A percentile compares a stretch with the other conserved stretches of the same genome.
phyloP scores from a whole-genome alignment of 1,139 yeast species.

The Sugiyamaella neomexicana region DNA sequence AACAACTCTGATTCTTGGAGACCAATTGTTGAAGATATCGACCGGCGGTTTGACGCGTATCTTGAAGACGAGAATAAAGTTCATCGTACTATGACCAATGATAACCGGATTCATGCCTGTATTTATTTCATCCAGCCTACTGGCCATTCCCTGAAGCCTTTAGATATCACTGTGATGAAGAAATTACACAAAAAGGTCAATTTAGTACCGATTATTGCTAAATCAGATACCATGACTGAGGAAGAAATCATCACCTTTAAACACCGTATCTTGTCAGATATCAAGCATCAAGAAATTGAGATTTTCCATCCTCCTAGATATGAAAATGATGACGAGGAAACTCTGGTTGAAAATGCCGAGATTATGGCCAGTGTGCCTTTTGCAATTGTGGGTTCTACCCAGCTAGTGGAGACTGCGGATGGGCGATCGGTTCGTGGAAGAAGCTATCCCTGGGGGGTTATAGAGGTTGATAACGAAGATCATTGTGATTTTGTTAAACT shows the following conservation, averaged over 20 bases:
- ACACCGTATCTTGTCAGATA: slow-evolving; percentile 67
- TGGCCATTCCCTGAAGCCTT: slow-evolving; percentile 86
- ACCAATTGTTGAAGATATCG: slow-evolving; percentile 89
- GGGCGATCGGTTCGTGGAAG: slow-evolving; percentile 91
- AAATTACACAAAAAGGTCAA: slow-evolving; percentile 89
- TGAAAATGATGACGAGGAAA: slow-evolving; percentile 84
- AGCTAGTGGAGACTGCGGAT: slow-evolving; percentile 66
- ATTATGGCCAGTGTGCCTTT: slow-evolving; percentile 78
- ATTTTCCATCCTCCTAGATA: slow-evolving; percentile 77
- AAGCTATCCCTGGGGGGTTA: slow-evolving; percentile 95
- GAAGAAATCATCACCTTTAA: slow-evolving; percentile 81
- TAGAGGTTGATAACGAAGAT: slow-evolving; percentile 92
- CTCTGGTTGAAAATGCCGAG: slow-evolving; percentile 59
- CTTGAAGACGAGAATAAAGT: slow-evolving; percentile 89
- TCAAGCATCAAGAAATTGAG: slow-evolving; percentile 70
- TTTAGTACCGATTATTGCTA: slow-evolving; percentile 91
- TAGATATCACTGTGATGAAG: slow-evolving; percentile 88
- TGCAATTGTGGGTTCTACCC: slow-evolving; percentile 91
- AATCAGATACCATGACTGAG: slow-evolving; percentile 89
- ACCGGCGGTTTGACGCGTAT: slow-evolving; percentile 79
- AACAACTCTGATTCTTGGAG: slow-evolving; percentile 90
- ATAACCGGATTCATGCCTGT: slow-evolving; percentile 95
- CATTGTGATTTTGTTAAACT: slow-evolving; percentile 92
- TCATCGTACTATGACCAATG: slow-evolving; percentile 75
- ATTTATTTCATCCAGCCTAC: slow-evolving; percentile 96